Percentiles rank a stretch among this genome's conserved stretches.
These are phyloP conservation scores for Tausonia pullulans DNA, from an alignment of 1,284 basidiomycete species.

Conservation along the genomic window DNA sequence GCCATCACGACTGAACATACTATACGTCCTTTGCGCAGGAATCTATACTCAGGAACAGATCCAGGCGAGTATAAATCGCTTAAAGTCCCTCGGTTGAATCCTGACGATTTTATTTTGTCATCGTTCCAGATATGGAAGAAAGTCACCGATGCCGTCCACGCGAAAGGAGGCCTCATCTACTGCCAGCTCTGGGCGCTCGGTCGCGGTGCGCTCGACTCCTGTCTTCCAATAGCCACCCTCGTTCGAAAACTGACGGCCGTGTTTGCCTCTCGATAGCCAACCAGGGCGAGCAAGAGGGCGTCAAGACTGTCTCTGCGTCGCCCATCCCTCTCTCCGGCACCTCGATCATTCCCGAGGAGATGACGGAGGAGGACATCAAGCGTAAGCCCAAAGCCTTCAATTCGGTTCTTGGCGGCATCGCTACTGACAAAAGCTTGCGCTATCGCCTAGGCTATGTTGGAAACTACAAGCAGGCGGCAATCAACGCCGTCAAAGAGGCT, in stretches of 20 bases:
- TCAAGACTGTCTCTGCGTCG: background rate
- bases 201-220: slow-evolving; percentile 28
- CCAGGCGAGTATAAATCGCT: background rate
- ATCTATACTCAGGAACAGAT: too few relatives aligned
- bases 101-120: background rate
- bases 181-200: slow-evolving; percentile 45
- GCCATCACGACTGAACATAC: background rate
- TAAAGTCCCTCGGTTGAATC: background rate
- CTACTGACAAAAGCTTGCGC: too few relatives aligned
- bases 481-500: slow-evolving; percentile 43
- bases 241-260: too few relatives aligned
- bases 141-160: slow-evolving; percentile 39
- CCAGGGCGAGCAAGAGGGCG: slow-evolving; percentile 8
- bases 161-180: slow-evolving; percentile 40
- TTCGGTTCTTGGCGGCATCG: too few relatives aligned
- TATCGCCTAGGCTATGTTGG: slow-evolving; percentile 30
- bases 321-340: background rate
- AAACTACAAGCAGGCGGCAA: slow-evolving; percentile 41
- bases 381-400: background rate
- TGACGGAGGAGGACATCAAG: slow-evolving; percentile 29
- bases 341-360: slow-evolving; percentile 13
- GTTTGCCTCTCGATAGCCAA: slow-evolving; percentile 27
- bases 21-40: too few relatives aligned
- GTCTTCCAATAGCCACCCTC: too few relatives aligned
- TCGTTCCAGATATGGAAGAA: slow-evolving; percentile 23